A percentile compares a stretch with the other conserved stretches of the same genome.
Evolutionary conservation across 2,329 filamentous ascomycete species (phyloP).

Genomic region (Fusarium pseudonygamai): DNA sequence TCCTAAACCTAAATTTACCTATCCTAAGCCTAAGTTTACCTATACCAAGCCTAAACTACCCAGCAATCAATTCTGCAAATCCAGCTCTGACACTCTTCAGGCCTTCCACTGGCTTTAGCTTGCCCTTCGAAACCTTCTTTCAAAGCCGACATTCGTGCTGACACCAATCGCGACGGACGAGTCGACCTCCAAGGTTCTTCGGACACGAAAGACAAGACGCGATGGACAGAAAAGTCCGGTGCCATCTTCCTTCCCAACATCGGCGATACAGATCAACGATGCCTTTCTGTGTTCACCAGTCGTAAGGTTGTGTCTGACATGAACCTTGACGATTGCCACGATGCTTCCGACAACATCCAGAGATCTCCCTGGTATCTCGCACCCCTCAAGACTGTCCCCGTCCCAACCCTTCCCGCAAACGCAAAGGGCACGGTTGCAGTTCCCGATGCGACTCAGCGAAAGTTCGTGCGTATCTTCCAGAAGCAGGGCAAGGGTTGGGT

Average conservation of each 20-base stretch:
- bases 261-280: conserved; percentile 45
- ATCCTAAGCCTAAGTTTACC: too few relatives aligned
- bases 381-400: conserved; percentile 44
- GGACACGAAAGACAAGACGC: conserved; percentile 36
- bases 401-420: background rate
- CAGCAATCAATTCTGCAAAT: background rate
- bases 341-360: conserved; percentile 47
- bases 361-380: conserved; percentile 43
- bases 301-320: background rate
- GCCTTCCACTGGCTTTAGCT: background rate
- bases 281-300: background rate
- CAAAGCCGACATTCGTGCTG: conserved; percentile 39
- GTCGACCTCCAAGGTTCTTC: conserved; percentile 33
- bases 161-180: conserved; percentile 48
- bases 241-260: conserved; percentile 51
- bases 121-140: background rate
- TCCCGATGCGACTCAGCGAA: background rate
- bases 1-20: too few relatives aligned
- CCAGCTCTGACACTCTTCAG: too few relatives aligned
- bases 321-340: conserved; percentile 44
- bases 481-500: conserved; percentile 37
- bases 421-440: conserved; percentile 23
- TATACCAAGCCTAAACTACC: too few relatives aligned
- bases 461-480: conserved; percentile 42
- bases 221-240: conserved; percentile 38